Conservation (phyloP, 345 rosid genomes). For the Salix koriyanagi region DNA sequence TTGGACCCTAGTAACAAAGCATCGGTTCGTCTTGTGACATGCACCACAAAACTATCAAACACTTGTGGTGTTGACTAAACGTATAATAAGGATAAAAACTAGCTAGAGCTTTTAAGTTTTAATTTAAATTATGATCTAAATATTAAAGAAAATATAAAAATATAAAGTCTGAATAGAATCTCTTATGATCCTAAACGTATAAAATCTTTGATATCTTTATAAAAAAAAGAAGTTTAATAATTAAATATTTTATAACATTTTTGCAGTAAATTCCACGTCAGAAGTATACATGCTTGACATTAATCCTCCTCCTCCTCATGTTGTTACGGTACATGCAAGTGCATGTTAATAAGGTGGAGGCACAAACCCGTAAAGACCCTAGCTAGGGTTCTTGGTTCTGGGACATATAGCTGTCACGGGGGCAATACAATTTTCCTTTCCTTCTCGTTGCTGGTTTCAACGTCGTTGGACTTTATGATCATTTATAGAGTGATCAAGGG, state of each 20-base stretch:
- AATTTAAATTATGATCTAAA: no score
- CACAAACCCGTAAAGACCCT: constrained; percentile 12
- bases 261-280: no score
- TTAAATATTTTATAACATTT: no score
- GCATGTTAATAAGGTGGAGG: constrained; percentile 1
- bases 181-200: no score
- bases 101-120: no score
- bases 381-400: not conserved
- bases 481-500: not conserved
- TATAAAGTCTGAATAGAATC: no score
- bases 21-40: not conserved
- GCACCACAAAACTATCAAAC: not conserved
- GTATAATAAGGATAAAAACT: no score
- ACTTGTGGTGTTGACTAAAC: not conserved
- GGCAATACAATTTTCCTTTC: not conserved
- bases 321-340: constrained; percentile 5
- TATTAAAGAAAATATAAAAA: no score
- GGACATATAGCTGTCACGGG: constrained; percentile 17
- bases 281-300: not conserved
- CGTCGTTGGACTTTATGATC: not conserved
- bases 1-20: constrained; percentile 7
- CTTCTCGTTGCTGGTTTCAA: not conserved
- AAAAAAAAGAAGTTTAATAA: no score
- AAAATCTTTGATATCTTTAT: no score
- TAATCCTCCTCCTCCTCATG: not conserved